Conservation (phyloP, 305 asterid genomes). For the Fraxinus velutina region DNA sequence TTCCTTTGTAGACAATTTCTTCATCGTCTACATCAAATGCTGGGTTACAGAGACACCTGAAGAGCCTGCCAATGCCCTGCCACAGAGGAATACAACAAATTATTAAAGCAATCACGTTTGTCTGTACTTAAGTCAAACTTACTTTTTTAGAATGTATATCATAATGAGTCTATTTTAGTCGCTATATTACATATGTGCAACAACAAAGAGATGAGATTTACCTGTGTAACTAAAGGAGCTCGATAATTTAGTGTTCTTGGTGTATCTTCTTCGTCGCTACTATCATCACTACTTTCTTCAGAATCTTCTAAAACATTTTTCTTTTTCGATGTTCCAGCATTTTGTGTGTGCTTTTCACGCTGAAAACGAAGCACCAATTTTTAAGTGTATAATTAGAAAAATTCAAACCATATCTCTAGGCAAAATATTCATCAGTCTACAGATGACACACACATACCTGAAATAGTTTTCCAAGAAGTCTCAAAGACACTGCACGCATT, state of each 20-base stretch:
- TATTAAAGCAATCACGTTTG: background rate
- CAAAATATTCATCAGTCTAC: background rate
- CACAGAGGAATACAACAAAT: background rate
- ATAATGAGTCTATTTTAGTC: background rate
- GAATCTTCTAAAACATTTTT: conserved; percentile 44
- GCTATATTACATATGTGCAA: background rate
- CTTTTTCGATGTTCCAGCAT: conserved; percentile 56
- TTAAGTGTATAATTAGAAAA: background rate
- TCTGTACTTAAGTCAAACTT: background rate
- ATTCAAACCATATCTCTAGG: background rate
- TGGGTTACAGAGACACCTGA: conserved; percentile 88
- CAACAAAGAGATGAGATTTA: conserved; percentile 7
- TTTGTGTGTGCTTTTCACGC: conserved; percentile 46
- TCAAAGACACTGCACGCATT: conserved; percentile 62
- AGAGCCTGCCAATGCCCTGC: conserved; percentile 92
- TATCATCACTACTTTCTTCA: conserved; percentile 67
- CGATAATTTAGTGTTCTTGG: conserved; percentile 57
- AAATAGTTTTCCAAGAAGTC: conserved; percentile 65
- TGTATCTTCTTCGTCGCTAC: conserved; percentile 78
- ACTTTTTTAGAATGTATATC: background rate
- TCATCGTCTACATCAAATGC: conserved; percentile 89
- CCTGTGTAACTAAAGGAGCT: conserved; percentile 89
- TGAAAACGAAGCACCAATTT: conserved; percentile 20
- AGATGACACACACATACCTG: conserved; percentile 41
- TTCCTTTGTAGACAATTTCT: conserved; percentile 85